Percentiles rank a stretch among this genome's conserved stretches.
Evolutionary conservation across 768 basidiomycete genomes (phyloP).

Genomic region (Glaciozyma martinii): DNA sequence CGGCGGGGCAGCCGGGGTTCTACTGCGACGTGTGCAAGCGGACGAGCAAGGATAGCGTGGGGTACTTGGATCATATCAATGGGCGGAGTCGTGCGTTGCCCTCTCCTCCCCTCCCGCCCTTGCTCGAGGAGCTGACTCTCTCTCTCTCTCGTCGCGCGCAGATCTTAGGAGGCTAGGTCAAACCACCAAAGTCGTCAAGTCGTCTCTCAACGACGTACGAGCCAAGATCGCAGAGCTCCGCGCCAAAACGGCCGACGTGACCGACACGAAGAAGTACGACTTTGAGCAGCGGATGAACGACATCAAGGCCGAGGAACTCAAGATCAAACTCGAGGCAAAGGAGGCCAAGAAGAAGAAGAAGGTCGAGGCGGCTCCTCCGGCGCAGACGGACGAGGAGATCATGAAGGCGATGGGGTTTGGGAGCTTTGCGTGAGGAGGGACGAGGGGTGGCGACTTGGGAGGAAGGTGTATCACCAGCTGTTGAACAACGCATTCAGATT

Average conservation of each 20-base stretch:
- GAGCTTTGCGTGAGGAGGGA: not conserved
- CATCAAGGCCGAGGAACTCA: constrained; percentile 42
- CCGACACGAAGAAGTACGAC: constrained; percentile 81
- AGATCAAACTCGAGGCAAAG: constrained; percentile 35
- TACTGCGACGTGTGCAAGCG: constrained; percentile 84
- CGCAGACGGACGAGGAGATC: constrained; percentile 60
- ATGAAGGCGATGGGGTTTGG: constrained; percentile 22
- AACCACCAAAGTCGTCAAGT: constrained; percentile 80
- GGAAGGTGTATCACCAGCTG: not conserved
- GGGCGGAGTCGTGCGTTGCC: constrained; percentile 70
- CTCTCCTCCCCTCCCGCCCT: not conserved
- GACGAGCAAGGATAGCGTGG: constrained; percentile 87
- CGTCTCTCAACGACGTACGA: constrained; percentile 85
- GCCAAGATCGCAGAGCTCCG: constrained; percentile 78
- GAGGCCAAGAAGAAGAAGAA: constrained; percentile 56
- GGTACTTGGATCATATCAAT: constrained; percentile 92
- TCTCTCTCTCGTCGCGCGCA: constrained; percentile 38
- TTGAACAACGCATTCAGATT: too few relatives aligned
- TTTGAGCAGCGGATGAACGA: constrained; percentile 82
- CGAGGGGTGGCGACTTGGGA: not conserved
- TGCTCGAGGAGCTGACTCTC: not conserved
- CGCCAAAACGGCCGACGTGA: constrained; percentile 73
- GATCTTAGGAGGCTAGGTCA: constrained; percentile 93
- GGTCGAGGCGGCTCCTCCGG: constrained; percentile 65
- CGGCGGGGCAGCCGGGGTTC: constrained; percentile 87